Base-by-base conservation (phyloP, 2,329 filamentous ascomycete genomes). In the Coniochaeta prunicola region DNA sequence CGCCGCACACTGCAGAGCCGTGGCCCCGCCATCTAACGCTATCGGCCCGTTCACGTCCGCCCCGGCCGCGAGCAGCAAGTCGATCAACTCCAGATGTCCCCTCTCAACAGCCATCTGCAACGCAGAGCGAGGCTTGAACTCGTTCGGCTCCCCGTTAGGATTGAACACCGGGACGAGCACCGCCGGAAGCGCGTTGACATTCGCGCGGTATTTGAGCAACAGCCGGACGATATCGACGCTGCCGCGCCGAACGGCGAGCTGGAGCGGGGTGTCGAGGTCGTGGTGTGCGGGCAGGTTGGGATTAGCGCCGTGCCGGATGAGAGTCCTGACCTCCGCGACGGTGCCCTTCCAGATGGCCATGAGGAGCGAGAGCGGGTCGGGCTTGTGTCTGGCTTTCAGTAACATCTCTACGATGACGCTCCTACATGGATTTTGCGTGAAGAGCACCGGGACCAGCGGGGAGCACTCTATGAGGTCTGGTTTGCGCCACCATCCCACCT, bases 151-250 rank as follows among this genome's bases (percentile, higher is more conserved):
- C 2, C 24, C 15, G 21, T 13, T 21, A 9, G 3, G 10, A 9
- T 6, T 78, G 59, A 80, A 76, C 53, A 76, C 70, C 6, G 76
- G 76, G 3, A 78, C 78, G 17, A 82, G 72, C 19, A 82, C 80
- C 61, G 82, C 82, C 4, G 80, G 80, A 3, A 79, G 81, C 31
- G 72, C 70, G 31, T 68, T 65, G 42, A 65, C 61, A 40, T 73
- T 68, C 45, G 64, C 60, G 6, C 78, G 76, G 33, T 78, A 77
- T 30, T 74, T 74, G 7, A 80, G 68, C 0, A 84, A 72, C 42
- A 70, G 67, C 0, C 58, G 2, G 40, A 80, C 77, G 7, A 73
- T 66, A 50, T 71, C 74, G 45, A 68, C 66, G 40, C 78, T 69
- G 19, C 78, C 63, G 6, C 79, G 70, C 8, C 77, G 76, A 5